A percentile compares a stretch with the other conserved stretches of the same genome.
These are phyloP conservation scores for Iberis pinnata DNA, from an alignment of 345 rosid species.

Conservation along the genomic window DNA sequence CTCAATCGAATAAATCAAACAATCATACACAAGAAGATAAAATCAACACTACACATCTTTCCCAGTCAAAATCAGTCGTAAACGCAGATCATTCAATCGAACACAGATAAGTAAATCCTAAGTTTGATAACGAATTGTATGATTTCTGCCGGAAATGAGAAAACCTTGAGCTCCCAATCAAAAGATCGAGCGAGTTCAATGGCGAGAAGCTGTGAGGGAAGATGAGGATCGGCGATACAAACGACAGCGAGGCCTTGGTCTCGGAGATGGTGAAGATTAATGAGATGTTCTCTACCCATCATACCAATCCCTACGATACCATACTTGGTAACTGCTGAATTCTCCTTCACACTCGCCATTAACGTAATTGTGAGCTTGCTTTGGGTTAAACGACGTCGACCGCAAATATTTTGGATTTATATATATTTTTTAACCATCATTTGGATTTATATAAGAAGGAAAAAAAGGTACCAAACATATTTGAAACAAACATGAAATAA, in stretches of 20 bases:
- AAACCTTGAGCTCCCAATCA: slow-evolving; percentile 59
- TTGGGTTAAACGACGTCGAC: no score
- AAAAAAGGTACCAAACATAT: no score
- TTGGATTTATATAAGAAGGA: no score
- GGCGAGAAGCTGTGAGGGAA: slow-evolving; percentile 61
- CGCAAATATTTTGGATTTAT: no score
- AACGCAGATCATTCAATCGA: no score
- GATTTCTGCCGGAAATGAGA: no score
- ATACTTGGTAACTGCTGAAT: slow-evolving; percentile 41
- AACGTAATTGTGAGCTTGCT: not conserved
- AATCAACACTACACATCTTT: not conserved
- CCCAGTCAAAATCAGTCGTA: no score
- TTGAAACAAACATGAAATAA: no score
- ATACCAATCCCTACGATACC: slow-evolving; percentile 89
- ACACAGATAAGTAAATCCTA: no score
- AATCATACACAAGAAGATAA: not conserved
- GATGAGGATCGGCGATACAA: slow-evolving; percentile 76
- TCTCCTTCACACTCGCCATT: slow-evolving; percentile 24
- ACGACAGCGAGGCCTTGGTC: slow-evolving; percentile 57
- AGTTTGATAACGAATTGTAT: no score
- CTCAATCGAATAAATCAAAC: not conserved
- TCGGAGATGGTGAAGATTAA: slow-evolving; percentile 75
- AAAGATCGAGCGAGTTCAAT: slow-evolving; percentile 51
- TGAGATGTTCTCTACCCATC: slow-evolving; percentile 97
- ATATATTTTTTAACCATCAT: no score